These are phyloP conservation scores for Fusarium goolgardi DNA, from an alignment of 2,329 filamentous ascomycete species.

Conservation along the genomic window DNA sequence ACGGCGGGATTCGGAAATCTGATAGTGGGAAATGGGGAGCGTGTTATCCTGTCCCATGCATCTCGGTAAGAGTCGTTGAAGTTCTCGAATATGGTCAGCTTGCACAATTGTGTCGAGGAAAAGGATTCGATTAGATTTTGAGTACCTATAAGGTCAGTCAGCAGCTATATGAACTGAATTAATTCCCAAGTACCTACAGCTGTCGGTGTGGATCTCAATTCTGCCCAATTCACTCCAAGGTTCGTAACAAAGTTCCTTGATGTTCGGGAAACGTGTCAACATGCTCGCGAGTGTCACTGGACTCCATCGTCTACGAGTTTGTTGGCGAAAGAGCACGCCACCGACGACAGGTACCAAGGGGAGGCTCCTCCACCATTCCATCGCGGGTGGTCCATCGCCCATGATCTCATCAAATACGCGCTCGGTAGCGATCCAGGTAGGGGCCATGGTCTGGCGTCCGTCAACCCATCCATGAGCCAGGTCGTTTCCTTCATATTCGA, in stretches of 20 bases:
- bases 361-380: conserved; percentile 51
- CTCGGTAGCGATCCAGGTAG: conserved; percentile 33
- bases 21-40: conserved; percentile 22
- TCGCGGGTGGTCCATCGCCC: conserved; percentile 46
- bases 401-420: conserved; percentile 48
- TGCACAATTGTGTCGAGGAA: conserved; percentile 42
- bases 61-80: conserved; percentile 50
- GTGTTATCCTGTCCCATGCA: conserved; percentile 8
- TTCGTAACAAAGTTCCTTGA: conserved; percentile 55
- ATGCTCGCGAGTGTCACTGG: conserved; percentile 49
- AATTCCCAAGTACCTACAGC: conserved; percentile 36
- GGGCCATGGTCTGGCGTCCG: conserved; percentile 41
- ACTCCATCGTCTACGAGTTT: conserved; percentile 53
- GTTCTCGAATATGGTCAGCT: conserved; percentile 53
- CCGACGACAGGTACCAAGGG: conserved; percentile 51
- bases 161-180: conserved; percentile 18
- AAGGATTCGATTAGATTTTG: conserved; percentile 48
- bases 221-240: conserved; percentile 52
- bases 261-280: conserved; percentile 50
- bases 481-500: conserved; percentile 39
- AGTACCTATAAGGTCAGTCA: conserved; percentile 41
- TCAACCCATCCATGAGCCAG: conserved; percentile 48
- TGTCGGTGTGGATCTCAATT: conserved; percentile 44
- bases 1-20: conserved; percentile 42
- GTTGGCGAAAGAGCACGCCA: conserved; percentile 53